phyloP scores from a whole-genome alignment of 345 rosid genomes.

The Dimocarpus longan region DNA sequence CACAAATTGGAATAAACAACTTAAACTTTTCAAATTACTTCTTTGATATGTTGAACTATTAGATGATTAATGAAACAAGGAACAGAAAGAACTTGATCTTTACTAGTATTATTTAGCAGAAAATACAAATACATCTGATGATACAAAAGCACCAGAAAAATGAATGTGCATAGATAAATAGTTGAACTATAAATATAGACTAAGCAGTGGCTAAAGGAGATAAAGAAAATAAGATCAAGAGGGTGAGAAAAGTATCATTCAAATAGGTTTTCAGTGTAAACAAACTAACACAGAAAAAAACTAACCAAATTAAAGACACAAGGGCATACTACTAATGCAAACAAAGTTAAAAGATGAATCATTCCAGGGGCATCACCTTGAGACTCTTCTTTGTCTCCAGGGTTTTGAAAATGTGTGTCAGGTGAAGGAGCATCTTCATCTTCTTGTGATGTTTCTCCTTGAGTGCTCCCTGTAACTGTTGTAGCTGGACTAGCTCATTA shows the following conservation, averaged over 20 bases:
- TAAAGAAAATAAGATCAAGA: neutral
- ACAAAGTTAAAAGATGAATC: neutral
- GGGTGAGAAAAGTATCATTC: neutral
- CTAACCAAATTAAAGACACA: neutral
- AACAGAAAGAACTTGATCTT: neutral
- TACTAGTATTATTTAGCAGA: neutral
- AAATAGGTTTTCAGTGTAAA: too few relatives aligned
- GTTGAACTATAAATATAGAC: neutral
- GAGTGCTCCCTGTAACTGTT: neutral
- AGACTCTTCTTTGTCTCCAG: neutral
- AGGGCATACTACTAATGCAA: neutral
- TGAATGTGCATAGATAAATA: too few relatives aligned
- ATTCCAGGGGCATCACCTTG: neutral
- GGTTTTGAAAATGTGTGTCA: neutral
- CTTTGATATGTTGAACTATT: neutral
- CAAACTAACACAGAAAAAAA: neutral
- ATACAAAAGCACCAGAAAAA: neutral
- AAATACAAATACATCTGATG: neutral
- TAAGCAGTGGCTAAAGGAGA: neutral
- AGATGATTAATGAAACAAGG: neutral
- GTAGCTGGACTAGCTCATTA: neutral
- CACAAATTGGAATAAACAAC: conserved; percentile 1
- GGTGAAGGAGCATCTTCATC: neutral
- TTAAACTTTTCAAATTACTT: neutral
- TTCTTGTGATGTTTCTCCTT: neutral